These are phyloP conservation scores for Candida sonorensis DNA, from an alignment of 805 yeast genomes.

Conservation along the genomic window DNA sequence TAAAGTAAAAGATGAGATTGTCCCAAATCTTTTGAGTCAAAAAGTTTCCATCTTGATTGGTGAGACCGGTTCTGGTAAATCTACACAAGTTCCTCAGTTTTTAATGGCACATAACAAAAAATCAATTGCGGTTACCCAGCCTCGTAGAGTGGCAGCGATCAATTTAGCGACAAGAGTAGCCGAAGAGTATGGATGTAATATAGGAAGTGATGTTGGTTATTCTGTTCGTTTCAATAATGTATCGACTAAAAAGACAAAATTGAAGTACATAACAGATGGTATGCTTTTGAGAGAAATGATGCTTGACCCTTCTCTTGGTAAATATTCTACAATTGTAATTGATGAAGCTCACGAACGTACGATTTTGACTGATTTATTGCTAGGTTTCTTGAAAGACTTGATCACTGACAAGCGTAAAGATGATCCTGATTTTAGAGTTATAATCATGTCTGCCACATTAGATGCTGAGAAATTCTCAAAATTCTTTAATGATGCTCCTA, in stretches of 20 bases:
- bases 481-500: slow-evolving; percentile 77
- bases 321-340: slow-evolving; percentile 70
- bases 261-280: slow-evolving; percentile 94
- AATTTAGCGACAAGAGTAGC: slow-evolving; percentile 90
- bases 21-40: slow-evolving; percentile 45
- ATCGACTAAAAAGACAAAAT: slow-evolving; percentile 45
- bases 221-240: slow-evolving; percentile 87
- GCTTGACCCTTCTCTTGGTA: slow-evolving; percentile 57
- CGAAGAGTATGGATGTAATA: slow-evolving; percentile 68
- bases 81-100: slow-evolving; percentile 94
- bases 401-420: slow-evolving; percentile 41
- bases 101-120: slow-evolving; percentile 48
- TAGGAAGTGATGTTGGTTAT: slow-evolving; percentile 86
- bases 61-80: slow-evolving; percentile 97
- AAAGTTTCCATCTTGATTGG: slow-evolving; percentile 82
- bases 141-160: slow-evolving; percentile 96
- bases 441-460: slow-evolving; percentile 95
- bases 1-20: slow-evolving; percentile 57
- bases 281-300: slow-evolving; percentile 89
- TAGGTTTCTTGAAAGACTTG: slow-evolving; percentile 80
- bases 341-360: slow-evolving; percentile 99
- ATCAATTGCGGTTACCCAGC: slow-evolving; percentile 88
- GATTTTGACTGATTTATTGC: slow-evolving; percentile 76
- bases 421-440: slow-evolving; percentile 47
- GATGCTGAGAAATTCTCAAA: slow-evolving; percentile 82